Evolutionary conservation across 1,284 basidiomycete species (phyloP), one percentile per base, ranked within the genome.

Genomic region (Spongiforma sp.): DNA sequence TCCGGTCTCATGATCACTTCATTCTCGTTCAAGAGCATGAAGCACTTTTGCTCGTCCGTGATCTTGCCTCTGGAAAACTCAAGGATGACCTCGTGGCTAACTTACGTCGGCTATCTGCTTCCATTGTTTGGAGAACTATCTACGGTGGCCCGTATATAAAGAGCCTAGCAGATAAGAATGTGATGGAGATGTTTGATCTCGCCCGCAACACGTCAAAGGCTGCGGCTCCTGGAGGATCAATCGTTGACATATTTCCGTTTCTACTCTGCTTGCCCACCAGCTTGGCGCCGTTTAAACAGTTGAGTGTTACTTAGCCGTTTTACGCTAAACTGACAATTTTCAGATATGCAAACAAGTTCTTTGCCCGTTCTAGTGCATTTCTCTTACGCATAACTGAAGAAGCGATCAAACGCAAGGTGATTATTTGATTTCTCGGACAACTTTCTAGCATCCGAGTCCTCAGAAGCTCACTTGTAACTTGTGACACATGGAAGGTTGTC

Each of bases 271-370:
- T n/a, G n/a, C n/a, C n/a, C n/a, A n/a, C n/a, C n/a, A n/a, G n/a
- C n/a, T n/a, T 65, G 30, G 64, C 63, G 37, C 58, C 64, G 21
- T 65, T 65, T 12, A 65, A 65, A 61, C 63, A 65, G 64, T 55
- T n/a, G 14, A 21, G 57, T 65, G 32, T n/a, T 30, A 26, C n/a
- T 15, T 46, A 7, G 5, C 12, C 43, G 43, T 10, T 3, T 21
- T 14, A 9, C 21, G 39, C 7, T 19, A 19, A 41, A 14, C 39
- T 41, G 34, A 60, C 12, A 14, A 17, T 17, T 9, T 17, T 33
- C 34, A 65, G 64, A 33, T 65, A 65, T 46, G 64, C 64, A 5
- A 53, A 53, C 15, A 56, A 54, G 24, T 65, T 65, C n/a, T 65
- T 64, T 36, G 46, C 57, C 21, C 63, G 57, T 14, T 57, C 36